Conservation (phyloP, 345 rosid genomes). For the Abelmoschus esculentus region DNA sequence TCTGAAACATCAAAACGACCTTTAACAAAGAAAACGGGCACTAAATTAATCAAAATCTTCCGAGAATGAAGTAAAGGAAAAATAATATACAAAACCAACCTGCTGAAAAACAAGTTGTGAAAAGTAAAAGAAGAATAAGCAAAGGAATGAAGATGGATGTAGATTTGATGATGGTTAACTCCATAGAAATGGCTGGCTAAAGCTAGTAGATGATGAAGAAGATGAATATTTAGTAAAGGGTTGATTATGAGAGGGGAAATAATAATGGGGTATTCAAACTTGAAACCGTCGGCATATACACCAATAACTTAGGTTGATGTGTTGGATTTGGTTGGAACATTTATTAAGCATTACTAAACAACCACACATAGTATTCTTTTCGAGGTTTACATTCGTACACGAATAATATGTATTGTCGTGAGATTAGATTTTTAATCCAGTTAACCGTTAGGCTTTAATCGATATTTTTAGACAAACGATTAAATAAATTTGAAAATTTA, state of each 20-base stretch:
- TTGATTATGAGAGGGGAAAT: not conserved
- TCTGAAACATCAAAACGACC: not conserved
- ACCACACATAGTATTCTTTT: not conserved
- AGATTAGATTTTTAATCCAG: too few relatives aligned
- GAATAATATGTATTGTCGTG: too few relatives aligned
- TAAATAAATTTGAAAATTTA: too few relatives aligned
- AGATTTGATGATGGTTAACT: constrained; percentile 1
- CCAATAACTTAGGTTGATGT: not conserved
- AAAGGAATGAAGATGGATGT: not conserved
- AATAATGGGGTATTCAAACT: not conserved
- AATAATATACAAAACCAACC: not conserved
- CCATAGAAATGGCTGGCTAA: constrained; percentile 1
- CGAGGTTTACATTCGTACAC: too few relatives aligned
- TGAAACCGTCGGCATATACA: not conserved
- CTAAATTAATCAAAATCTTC: not conserved
- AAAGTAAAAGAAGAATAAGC: constrained; percentile 14
- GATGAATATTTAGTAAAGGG: not conserved
- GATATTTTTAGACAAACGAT: too few relatives aligned
- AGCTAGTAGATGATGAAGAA: not conserved
- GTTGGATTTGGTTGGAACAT: constrained; percentile 1
- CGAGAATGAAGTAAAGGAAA: not conserved
- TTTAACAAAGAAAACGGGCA: not conserved
- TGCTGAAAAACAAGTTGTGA: constrained; percentile 8
- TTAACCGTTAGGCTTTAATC: too few relatives aligned
- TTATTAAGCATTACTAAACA: not conserved